These are phyloP conservation scores for Iodosphaeria phyllophila DNA, from an alignment of 2,329 filamentous ascomycete genomes.

Conservation along the genomic window DNA sequence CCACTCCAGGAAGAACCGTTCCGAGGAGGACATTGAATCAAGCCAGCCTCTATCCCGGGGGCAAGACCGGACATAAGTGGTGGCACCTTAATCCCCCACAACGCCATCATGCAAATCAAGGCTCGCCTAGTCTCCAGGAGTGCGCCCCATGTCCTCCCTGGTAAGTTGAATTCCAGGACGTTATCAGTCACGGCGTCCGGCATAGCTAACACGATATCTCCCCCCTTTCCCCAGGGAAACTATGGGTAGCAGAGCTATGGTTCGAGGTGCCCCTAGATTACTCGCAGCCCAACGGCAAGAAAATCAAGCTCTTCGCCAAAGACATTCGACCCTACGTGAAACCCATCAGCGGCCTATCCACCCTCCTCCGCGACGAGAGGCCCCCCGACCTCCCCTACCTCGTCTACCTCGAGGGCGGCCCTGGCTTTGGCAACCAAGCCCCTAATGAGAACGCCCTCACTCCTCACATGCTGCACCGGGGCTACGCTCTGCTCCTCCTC, in stretches of 20 bases:
- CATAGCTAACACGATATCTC: constrained; percentile 1
- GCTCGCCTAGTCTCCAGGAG: constrained; percentile 15
- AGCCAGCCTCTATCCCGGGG: no score
- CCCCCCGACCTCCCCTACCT: constrained; percentile 35
- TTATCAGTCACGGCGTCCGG: not conserved
- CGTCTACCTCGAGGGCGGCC: constrained; percentile 72
- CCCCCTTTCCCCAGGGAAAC: constrained; percentile 33
- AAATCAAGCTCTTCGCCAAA: constrained; percentile 61
- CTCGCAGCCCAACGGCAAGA: constrained; percentile 35
- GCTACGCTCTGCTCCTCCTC: constrained; percentile 73
- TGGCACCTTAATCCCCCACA: no score
- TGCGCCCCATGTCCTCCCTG: constrained; percentile 21
- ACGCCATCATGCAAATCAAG: constrained; percentile 4
- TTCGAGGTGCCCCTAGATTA: constrained; percentile 80
- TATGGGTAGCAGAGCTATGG: constrained; percentile 64
- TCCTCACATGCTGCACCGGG: constrained; percentile 52
- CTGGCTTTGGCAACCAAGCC: constrained; percentile 56
- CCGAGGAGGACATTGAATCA: no score
- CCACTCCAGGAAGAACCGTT: no score
- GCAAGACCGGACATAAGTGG: no score
- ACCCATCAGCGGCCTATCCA: no score
- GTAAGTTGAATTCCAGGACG: constrained; percentile 5
- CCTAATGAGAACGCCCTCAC: constrained; percentile 60
- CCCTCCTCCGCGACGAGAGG: constrained; percentile 45
- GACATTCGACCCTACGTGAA: no score